Base-by-base conservation (phyloP, 345 rosid species). In the Citropsis articulata region DNA sequence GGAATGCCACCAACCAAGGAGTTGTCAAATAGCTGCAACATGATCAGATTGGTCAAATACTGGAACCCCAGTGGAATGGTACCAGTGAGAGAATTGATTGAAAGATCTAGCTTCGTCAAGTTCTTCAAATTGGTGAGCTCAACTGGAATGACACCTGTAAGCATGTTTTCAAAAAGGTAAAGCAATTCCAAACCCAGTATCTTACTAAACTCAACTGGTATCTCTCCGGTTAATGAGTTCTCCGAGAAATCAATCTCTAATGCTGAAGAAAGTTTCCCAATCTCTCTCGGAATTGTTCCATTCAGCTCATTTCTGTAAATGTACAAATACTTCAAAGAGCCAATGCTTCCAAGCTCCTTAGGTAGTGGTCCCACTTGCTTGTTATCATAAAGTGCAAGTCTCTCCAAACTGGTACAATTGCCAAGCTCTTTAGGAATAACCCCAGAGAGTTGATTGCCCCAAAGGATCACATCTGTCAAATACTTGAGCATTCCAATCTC, bases 161-260 rank as follows among this genome's bases (percentile, higher is more conserved):
- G 88, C 61, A 83, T 72, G 83, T 95, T 95, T 84, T 95, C 92
- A 69, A 95, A 95, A 76, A 95, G 94, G 80, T 93, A 40, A 73
- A 95, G 97, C 88, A 95, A 85, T 30, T 70, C 68, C 84, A 95
- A 78, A 68, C 93, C 93, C 6, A 82, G 65, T 69, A 93, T 85
- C 75, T 72, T 86, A 68, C 91, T 75, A 10, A 95, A 87, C 85
- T 92, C 99, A 50, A 36, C 66, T 25, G 98, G 98, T 81, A 95
- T 91, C 77, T 84, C 89, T 42, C 99, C 99, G 0, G 80, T 86
- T 85, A 95, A 83, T 71, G 19, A 60, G 72, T 95, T 95, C 84
- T 93, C 96, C 1, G 98, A 93, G 76, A 95, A 93, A 85, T 95
- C 99, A 64, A 95, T 92, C 81, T 95, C 91, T 40, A 50, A 9